Percentiles rank a stretch among this genome's conserved stretches.
Evolutionary conservation across 306 rosid species (phyloP).

Genomic region (Vicia faba): DNA sequence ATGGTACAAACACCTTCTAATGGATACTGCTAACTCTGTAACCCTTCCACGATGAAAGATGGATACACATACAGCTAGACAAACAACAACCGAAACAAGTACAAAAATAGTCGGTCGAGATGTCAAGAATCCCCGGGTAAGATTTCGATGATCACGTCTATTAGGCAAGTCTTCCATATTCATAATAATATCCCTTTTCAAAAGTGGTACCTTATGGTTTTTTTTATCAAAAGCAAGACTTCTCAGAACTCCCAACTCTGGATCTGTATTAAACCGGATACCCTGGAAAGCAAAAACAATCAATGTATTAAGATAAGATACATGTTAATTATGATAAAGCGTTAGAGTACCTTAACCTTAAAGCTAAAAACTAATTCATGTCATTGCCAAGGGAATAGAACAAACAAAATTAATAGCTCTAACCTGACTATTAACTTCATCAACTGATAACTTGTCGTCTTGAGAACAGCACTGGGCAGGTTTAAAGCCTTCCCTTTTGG

Average conservation of each 20-base stretch:
- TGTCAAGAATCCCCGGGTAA: slow-evolving; percentile 42
- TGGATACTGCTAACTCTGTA: slow-evolving; percentile 67
- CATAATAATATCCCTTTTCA: slow-evolving; percentile 49
- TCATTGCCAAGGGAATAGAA: background rate
- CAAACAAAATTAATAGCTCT: slow-evolving; percentile 31
- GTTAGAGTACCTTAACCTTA: background rate
- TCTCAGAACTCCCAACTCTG: slow-evolving; percentile 38
- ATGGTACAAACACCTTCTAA: slow-evolving; percentile 75
- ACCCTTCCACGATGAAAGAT: slow-evolving; percentile 78
- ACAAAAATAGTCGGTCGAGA: slow-evolving; percentile 54
- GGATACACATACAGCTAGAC: slow-evolving; percentile 76
- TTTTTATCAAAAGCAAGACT: slow-evolving; percentile 40
- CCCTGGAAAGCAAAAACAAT: slow-evolving; percentile 53
- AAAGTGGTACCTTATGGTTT: slow-evolving; percentile 58
- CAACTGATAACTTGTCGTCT: slow-evolving; percentile 41
- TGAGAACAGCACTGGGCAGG: slow-evolving; percentile 44
- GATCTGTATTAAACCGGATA: slow-evolving; percentile 42
- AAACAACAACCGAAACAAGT: slow-evolving; percentile 60
- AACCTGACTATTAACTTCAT: slow-evolving; percentile 57
- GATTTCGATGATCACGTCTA: slow-evolving; percentile 28
- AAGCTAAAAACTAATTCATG: background rate
- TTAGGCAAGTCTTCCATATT: slow-evolving; percentile 53
- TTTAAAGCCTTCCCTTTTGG: slow-evolving; percentile 43
- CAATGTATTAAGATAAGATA: slow-evolving; percentile 20
- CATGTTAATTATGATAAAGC: background rate